Conservation (phyloP, 208 protist species). For the Trypanosoma lewisi region DNA sequence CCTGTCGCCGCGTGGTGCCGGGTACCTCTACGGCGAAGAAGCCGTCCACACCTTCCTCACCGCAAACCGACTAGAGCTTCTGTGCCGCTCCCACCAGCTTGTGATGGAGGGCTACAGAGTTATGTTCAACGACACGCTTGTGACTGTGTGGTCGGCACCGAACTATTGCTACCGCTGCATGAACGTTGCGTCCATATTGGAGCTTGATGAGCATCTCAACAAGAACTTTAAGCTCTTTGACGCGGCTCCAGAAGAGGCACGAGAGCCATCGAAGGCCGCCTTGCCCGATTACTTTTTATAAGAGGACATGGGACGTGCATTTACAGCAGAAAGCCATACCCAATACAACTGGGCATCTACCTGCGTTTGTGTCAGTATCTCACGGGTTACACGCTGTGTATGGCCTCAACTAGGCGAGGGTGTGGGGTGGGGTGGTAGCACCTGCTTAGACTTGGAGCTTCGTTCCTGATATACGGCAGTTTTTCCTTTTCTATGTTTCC, state of each 20-base stretch:
- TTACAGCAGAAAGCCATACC: too few species aligned
- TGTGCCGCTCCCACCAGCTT: slow-evolving; percentile 95
- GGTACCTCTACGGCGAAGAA: slow-evolving; percentile 99
- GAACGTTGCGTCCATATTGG: slow-evolving; percentile 98
- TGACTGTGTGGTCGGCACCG: slow-evolving; percentile 97
- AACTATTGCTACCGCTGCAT: slow-evolving; percentile 97
- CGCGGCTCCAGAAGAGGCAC: slow-evolving; percentile 94
- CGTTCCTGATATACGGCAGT: too few species aligned
- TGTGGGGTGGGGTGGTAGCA: too few species aligned
- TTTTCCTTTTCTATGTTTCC: too few species aligned
- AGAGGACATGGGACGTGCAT: too few species aligned
- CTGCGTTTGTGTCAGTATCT: too few species aligned
- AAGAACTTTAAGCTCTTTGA: slow-evolving; percentile 99
- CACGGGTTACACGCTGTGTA: too few species aligned
- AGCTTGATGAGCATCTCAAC: slow-evolving; percentile 97
- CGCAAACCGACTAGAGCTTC: slow-evolving; percentile 93
- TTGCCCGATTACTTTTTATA: slow-evolving; percentile 84
- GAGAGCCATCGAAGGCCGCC: slow-evolving; percentile 64
- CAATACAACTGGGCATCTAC: too few species aligned
- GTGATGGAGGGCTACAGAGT: slow-evolving; percentile 96
- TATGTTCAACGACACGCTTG: slow-evolving; percentile 93
- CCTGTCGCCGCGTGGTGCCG: slow-evolving; percentile 97
- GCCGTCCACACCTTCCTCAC: slow-evolving; percentile 95
- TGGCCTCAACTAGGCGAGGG: too few species aligned
- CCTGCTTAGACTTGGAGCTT: too few species aligned